Evolutionary conservation across 2,329 filamentous ascomycete genomes (phyloP), one percentile per base, ranked within the genome.

Genomic region (Pseudogymnoascus pannorum): DNA sequence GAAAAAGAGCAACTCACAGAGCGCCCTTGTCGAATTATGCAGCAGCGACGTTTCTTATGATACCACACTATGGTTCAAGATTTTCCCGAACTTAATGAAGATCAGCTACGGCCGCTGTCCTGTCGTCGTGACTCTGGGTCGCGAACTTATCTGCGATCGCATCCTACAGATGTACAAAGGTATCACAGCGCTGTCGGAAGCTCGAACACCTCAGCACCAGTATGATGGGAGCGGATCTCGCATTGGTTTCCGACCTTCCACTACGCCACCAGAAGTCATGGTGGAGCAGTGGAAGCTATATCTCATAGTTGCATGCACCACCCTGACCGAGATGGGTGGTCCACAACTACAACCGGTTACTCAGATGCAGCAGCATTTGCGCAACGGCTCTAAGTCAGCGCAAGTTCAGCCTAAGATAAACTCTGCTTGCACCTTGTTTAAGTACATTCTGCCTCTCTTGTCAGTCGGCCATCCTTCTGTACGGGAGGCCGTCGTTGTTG

Each of bases 241-340:
- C 6, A 59, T 72, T 22, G 65, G 70, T 8, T 66, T 77, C 66
- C 79, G 85, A 70, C 83, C 81, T 63, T 86, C 82, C 62, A 87
- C 85, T 2, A 87, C 88, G 0, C 88, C 92, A 16, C 89, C 92
- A 0, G 92, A 96, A 68, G 86, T 96, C 20, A 81, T 97, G 62
- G 86, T 99, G 62, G 95, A 97, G 74, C 94, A 99, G 72, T 99
- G 93, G 93, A 97, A 97, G 74, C 79, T 97, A 2, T 97, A 97
- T 72, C 81, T 99, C 24, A 92, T 97, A 61, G 97, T 99, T 76
- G 94, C 93, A 8, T 99, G 95, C 75, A 96, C 93, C 8, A 97
- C 94, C 0, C 79, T 99, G 61, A 92, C 90, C 36, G 94, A 94
- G 66, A 84, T 91, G 8, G 91, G 91, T 8, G 79, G 84, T 61